These are phyloP conservation scores for Vigna reflexopilosa DNA, from an alignment of 306 rosid genomes.

Conservation along the genomic window DNA sequence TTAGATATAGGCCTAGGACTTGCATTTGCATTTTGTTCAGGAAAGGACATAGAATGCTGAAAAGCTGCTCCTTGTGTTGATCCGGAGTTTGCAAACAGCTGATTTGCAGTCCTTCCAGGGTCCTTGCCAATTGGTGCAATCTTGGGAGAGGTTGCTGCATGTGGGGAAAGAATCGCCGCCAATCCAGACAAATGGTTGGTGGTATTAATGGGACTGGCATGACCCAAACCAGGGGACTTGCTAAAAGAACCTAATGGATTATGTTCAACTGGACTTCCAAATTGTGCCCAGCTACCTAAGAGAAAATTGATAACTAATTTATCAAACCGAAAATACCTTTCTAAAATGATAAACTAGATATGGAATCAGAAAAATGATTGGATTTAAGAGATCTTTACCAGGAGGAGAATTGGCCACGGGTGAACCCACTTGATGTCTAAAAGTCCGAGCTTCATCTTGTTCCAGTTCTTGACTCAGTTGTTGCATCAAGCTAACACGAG, in stretches of 20 bases:
- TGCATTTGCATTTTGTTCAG: constrained; percentile 68
- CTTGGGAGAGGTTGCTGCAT: constrained; percentile 69
- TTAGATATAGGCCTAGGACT: constrained; percentile 70
- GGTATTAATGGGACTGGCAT: constrained; percentile 71
- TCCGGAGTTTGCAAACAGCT: constrained; percentile 55
- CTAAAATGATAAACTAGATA: constrained; percentile 24
- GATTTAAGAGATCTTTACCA: constrained; percentile 57
- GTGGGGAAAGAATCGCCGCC: constrained; percentile 84
- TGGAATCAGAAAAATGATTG: constrained; percentile 19
- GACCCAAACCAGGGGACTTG: constrained; percentile 73
- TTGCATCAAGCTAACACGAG: constrained; percentile 74
- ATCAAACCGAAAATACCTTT: constrained; percentile 32
- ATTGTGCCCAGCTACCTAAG: constrained; percentile 81
- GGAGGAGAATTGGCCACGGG: constrained; percentile 90
- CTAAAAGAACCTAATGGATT: constrained; percentile 69
- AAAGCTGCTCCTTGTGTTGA: constrained; percentile 63
- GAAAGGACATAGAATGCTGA: constrained; percentile 74
- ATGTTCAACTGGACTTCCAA: constrained; percentile 82
- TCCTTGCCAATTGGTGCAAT: constrained; percentile 94
- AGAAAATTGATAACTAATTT: constrained; percentile 32
- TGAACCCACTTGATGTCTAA: constrained; percentile 81
- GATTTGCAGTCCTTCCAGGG: constrained; percentile 67
- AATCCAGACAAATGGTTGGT: constrained; percentile 79
- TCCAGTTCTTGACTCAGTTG: constrained; percentile 90
- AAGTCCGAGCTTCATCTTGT: constrained; percentile 75